These are phyloP conservation scores for Penicillium mononematosum DNA, from an alignment of 495 filamentous ascomycete genomes.

Conservation along the genomic window DNA sequence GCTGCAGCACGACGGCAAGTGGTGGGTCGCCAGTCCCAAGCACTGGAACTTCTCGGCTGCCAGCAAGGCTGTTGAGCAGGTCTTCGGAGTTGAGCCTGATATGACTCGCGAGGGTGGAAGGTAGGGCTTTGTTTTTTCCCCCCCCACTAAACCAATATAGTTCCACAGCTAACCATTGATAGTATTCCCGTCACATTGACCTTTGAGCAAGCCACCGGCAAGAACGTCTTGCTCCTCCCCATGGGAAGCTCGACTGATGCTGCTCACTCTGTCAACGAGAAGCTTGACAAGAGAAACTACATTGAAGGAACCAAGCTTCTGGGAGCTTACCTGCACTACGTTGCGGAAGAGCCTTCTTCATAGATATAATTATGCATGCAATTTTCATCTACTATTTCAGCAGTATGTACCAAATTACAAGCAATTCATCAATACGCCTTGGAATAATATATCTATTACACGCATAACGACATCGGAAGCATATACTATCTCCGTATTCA, in stretches of 20 bases:
- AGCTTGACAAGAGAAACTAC: conserved; percentile 94
- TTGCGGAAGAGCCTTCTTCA: conserved; percentile 75
- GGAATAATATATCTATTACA: not conserved
- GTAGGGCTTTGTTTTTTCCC: conserved; percentile 38
- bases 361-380: conserved; percentile 1
- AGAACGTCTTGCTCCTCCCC: conserved; percentile 92
- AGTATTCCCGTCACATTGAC: conserved; percentile 96
- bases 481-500: not conserved
- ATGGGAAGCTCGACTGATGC: conserved; percentile 98
- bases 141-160: not conserved
- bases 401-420: not conserved
- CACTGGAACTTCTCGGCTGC: conserved; percentile 98
- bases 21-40: conserved; percentile 96
- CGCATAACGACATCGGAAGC: not conserved
- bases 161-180: conserved; percentile 22
- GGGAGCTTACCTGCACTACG: conserved; percentile 95
- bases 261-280: conserved; percentile 97
- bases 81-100: conserved; percentile 90
- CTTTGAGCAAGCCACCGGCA: conserved; percentile 96
- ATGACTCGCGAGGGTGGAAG: conserved; percentile 94
- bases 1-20: conserved; percentile 87
- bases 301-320: conserved; percentile 97
- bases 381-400: not conserved
- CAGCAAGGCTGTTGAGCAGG: conserved; percentile 85
- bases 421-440: not conserved